Base-by-base conservation (phyloP, 2,329 filamentous ascomycete species). In the Fusarium beomiforme region DNA sequence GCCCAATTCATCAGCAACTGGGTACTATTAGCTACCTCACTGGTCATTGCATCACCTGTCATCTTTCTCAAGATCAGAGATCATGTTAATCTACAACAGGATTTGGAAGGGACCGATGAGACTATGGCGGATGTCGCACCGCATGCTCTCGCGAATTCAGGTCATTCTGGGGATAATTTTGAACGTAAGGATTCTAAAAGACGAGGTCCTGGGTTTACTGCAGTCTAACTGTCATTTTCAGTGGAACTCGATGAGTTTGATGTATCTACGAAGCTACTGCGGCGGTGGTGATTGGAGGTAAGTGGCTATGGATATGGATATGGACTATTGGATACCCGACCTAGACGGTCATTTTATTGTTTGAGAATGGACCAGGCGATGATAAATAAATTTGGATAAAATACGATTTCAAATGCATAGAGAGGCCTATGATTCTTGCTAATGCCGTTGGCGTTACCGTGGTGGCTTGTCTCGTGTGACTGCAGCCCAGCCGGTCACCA, bases 61-160 rank as follows among this genome's bases (percentile, higher is more conserved):
- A 92, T 98, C 78, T 88, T 92, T 75, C 83, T 89, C 75, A 92
- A 91, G 83, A 92, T 98, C 78, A 87, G 92, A 78, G 94, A 97
- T 74, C 92, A 91, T 23, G 89, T 93, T 12, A 79, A 87, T 1
- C 75, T 97, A 7, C 93, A 95, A 80, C 90, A 95, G 55, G 95
- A 98, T 79, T 84, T 97, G 50, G 90, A 90, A 78, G 94, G 94
- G 79, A 93, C 92, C 14, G 94, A 97, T 77, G 93, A 96, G 85
- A 96, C 92, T 0, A 77, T 91, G 12, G 89, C 87, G 26, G 93
- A 97, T 73, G 90, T 97, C 5, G 44, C 65, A 8, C 74, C 21
- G 8, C 47, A 59, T 5, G 19, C 42, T 10, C 47, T 44, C 2
- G 41, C 53, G 10, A 62, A 51, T 19, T 11, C 34, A 4, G 23